Conservation (phyloP, 2,329 filamentous ascomycete genomes). For the Fusarium proliferatum region DNA sequence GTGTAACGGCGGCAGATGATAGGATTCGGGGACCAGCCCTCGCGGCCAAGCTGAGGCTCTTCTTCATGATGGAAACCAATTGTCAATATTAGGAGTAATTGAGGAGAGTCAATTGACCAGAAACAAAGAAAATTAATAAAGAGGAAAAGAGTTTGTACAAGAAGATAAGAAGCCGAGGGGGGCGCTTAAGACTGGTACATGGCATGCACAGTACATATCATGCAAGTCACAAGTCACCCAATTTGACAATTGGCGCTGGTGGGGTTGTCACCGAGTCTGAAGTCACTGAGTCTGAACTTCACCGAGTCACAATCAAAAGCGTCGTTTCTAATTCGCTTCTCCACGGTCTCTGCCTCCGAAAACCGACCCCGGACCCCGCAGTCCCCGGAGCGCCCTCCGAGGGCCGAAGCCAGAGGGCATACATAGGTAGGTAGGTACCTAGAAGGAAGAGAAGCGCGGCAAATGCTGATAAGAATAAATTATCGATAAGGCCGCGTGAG, state of each 20-base stretch:
- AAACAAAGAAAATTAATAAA: slow-evolving; percentile 9
- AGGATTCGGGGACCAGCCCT: slow-evolving; percentile 48
- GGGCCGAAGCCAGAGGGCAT: slow-evolving; percentile 3
- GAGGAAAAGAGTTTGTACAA: slow-evolving; percentile 7
- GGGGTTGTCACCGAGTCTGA: slow-evolving; percentile 32
- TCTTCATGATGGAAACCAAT: slow-evolving; percentile 48
- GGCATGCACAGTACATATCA: slow-evolving; percentile 14
- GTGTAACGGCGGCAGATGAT: slow-evolving; percentile 27
- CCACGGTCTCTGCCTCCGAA: slow-evolving; percentile 36
- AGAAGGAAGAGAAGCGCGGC: slow-evolving; percentile 10
- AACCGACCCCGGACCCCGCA: slow-evolving; percentile 34
- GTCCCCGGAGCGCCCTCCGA: slow-evolving; percentile 37
- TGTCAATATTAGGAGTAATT: slow-evolving; percentile 21
- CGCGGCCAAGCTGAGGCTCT: slow-evolving; percentile 47
- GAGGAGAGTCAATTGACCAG: slow-evolving; percentile 33
- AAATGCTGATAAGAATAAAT: slow-evolving; percentile 7
- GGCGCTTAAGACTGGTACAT: slow-evolving; percentile 20
- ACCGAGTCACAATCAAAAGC: slow-evolving; percentile 7
- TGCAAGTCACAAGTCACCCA: slow-evolving; percentile 26
- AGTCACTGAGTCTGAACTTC: slow-evolving; percentile 10
- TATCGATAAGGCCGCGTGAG: not conserved
- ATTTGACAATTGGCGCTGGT: slow-evolving; percentile 22
- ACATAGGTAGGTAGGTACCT: not conserved
- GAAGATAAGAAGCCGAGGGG: slow-evolving; percentile 19
- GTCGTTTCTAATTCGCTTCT: not conserved